Evolutionary conservation across 139 green algal species (phyloP).

Genomic region (Zygnema circumcarinatum): DNA sequence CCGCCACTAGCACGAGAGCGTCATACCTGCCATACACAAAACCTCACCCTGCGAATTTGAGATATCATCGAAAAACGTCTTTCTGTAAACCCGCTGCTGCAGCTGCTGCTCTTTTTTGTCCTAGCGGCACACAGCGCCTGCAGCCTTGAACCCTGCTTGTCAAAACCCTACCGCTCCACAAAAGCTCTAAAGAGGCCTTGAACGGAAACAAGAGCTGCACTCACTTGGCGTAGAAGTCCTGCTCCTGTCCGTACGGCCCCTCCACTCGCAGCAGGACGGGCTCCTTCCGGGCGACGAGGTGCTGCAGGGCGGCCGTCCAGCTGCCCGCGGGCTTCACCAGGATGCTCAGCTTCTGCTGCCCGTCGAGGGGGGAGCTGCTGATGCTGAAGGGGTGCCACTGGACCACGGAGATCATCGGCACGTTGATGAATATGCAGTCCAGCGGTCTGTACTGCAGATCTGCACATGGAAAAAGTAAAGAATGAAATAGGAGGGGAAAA

Average conservation of each 20-base stretch:
- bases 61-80: too few species aligned
- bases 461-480: not conserved
- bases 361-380: not conserved
- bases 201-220: too few species aligned
- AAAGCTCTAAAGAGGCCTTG: too few species aligned
- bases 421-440: not conserved
- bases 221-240: constrained; percentile 23
- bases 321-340: not conserved
- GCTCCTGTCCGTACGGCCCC: constrained; percentile 23
- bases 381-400: constrained; percentile 43
- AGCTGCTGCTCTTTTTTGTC: too few species aligned
- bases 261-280: not conserved
- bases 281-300: not conserved
- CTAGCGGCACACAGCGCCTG: too few species aligned
- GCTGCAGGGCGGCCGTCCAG: not conserved
- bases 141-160: too few species aligned
- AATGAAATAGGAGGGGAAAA: not conserved
- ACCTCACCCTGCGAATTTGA: too few species aligned
- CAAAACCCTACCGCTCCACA: too few species aligned
- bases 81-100: too few species aligned
- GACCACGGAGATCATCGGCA: not conserved
- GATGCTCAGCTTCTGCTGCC: not conserved
- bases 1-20: constrained; percentile 13
- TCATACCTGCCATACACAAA: constrained; percentile 19
- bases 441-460: not conserved